Conservation (phyloP, 2,329 filamentous ascomycete species). For the Epichloe aotearoae region DNA sequence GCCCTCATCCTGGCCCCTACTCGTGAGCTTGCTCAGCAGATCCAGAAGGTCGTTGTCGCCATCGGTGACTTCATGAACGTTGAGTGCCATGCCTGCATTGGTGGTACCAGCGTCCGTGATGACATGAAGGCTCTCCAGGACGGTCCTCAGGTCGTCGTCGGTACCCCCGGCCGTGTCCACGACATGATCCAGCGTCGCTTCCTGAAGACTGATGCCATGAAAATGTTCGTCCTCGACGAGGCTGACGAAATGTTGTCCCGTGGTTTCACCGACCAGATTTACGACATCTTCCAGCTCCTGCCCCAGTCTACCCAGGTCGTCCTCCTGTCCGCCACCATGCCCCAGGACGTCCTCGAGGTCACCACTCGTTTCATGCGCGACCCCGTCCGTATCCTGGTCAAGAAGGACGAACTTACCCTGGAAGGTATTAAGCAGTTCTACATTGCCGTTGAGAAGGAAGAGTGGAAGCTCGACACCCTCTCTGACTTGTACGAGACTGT, state of each 20-base stretch:
- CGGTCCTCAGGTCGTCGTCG: slow-evolving; percentile 92
- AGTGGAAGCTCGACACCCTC: slow-evolving; percentile 99
- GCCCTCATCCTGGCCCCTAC: slow-evolving; percentile 95
- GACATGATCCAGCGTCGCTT: slow-evolving; percentile 99
- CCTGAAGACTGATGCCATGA: slow-evolving; percentile 94
- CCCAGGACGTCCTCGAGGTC: slow-evolving; percentile 96
- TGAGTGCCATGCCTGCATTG: slow-evolving; percentile 98
- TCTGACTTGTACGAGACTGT: slow-evolving; percentile 98
- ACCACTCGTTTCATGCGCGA: slow-evolving; percentile 99
- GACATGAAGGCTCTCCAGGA: slow-evolving; percentile 97
- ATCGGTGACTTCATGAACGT: slow-evolving; percentile 99
- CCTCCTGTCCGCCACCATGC: slow-evolving; percentile 95
- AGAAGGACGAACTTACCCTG: slow-evolving; percentile 98
- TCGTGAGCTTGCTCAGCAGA: slow-evolving; percentile 97
- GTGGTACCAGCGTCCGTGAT: slow-evolving; percentile 93
- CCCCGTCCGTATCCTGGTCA: slow-evolving; percentile 96
- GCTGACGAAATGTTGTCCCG: slow-evolving; percentile 99
- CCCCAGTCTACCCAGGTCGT: slow-evolving; percentile 98
- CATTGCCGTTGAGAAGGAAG: slow-evolving; percentile 99
- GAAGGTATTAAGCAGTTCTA: slow-evolving; percentile 99
- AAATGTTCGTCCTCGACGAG: slow-evolving; percentile 99
- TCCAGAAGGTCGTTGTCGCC: slow-evolving; percentile 97
- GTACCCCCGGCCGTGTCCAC: slow-evolving; percentile 94
- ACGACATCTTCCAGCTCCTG: slow-evolving; percentile 99
- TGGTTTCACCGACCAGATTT: slow-evolving; percentile 99